phyloP scores from a whole-genome alignment of 148 eudicot genomes.

The Oxyria digyna region DNA sequence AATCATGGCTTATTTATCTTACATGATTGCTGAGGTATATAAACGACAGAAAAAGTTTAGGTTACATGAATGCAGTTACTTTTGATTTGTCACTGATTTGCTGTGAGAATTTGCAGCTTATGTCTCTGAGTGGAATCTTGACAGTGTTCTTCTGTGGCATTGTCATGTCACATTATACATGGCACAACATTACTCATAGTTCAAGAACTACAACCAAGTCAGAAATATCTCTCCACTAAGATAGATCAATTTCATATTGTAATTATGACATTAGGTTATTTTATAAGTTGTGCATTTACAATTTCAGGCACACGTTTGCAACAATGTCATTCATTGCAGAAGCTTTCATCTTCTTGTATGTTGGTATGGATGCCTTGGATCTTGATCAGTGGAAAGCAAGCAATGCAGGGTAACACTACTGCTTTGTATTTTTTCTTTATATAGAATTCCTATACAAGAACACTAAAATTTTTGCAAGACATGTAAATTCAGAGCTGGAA shows the following conservation, averaged over 20 bases:
- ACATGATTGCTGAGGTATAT: conserved; percentile 51
- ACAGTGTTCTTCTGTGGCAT: conserved; percentile 64
- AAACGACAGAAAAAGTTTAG: background rate
- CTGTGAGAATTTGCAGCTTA: conserved; percentile 27
- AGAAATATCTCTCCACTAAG: too few species aligned
- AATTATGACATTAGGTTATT: too few species aligned
- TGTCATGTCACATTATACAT: conserved; percentile 66
- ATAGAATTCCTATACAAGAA: background rate
- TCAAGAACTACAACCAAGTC: conserved; percentile 75
- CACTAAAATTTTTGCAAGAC: background rate
- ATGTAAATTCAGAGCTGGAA: conserved; percentile 52
- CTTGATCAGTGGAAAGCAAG: conserved; percentile 72
- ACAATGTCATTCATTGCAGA: conserved; percentile 76
- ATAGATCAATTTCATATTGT: too few species aligned
- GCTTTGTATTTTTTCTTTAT: background rate
- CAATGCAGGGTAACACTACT: conserved; percentile 32
- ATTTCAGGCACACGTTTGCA: conserved; percentile 75
- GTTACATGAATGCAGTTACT: too few species aligned
- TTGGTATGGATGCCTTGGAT: conserved; percentile 89
- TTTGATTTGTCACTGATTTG: background rate
- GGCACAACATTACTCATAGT: conserved; percentile 59
- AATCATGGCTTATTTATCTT: conserved; percentile 58
- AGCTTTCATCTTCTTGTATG: conserved; percentile 78
- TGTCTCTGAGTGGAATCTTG: conserved; percentile 48
- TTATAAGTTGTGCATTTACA: background rate